Conservation (phyloP, 2,329 filamentous ascomycete genomes). For the Fusarium albosuccineum region DNA sequence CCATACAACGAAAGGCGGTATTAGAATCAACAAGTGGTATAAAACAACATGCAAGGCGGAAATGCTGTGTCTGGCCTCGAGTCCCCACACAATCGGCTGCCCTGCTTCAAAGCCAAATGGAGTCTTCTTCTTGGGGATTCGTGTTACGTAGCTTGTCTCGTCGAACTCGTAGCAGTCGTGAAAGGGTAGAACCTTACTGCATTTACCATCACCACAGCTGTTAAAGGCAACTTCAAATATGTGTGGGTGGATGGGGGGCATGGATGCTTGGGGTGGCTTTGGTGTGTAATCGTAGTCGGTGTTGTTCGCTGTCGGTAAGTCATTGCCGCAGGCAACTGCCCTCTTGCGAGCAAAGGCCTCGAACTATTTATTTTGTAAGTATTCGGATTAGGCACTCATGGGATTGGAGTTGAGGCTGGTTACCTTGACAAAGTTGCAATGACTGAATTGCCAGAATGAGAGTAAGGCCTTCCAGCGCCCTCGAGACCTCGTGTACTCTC, state of each 20-base stretch:
- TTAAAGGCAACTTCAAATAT: constrained; percentile 23
- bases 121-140: constrained; percentile 19
- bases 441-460: constrained; percentile 22
- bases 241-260: constrained; percentile 13
- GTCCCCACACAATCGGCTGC: constrained; percentile 6
- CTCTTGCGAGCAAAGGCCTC: constrained; percentile 11
- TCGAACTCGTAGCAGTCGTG: constrained; percentile 20
- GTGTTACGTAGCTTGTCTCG: constrained; percentile 18
- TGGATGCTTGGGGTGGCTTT: constrained; percentile 17
- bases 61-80: constrained; percentile 19
- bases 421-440: constrained; percentile 26
- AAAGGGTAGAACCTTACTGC: constrained; percentile 1
- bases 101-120: not conserved
- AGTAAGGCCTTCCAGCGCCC: constrained; percentile 9
- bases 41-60: constrained; percentile 12
- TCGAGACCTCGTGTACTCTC: constrained; percentile 11
- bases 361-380: not conserved
- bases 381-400: no score
- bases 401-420: no score
- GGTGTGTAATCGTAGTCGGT: constrained; percentile 14
- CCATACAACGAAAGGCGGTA: constrained; percentile 13
- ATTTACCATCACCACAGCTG: constrained; percentile 11
- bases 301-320: constrained; percentile 5
- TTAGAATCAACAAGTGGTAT: constrained; percentile 20
- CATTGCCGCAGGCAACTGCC: constrained; percentile 15